Evolutionary conservation across 129 eudicot species (phyloP), one percentile per base, ranked within the genome.

Genomic region (Flaveria bidentis): DNA sequence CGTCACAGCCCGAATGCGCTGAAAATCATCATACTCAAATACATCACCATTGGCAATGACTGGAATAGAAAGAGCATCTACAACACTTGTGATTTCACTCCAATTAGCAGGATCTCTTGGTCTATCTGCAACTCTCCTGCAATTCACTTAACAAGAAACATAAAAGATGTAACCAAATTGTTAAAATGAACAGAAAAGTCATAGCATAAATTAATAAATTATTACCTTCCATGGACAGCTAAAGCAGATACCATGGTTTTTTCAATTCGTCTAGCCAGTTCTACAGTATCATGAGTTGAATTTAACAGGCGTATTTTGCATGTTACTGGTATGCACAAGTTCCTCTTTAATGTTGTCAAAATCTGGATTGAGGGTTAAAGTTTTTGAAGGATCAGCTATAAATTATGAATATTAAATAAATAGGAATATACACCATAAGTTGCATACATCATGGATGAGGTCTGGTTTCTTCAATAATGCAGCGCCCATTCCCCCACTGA

Each of bases 101-200:
- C 98, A 93, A 76, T 93, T 86, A 36, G 98, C 96, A 50, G 98
- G 98, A 85, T 93, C 98, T 82, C 94, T 88, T 41, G 96, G 98
- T 82, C 98, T 93, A 74, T 93, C 98, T 20, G 91, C 82, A 77
- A 93, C 96, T 85, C 72, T 88, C 87, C 98, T 92, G 89, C 78
- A 82, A 73, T 67, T 77, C 66, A 33, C 73, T 82, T 67, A 71
- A 78, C 64, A 81, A 71, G 76, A 78, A 60, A 64, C 57, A 79
- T 68, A 72, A 79, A 73, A 70, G 26, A 67, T 74, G 56, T 50
- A 65, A 76, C 80, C 52, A 65, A 64, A 26, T 30, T 28, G 69
- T 30, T 63, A 63, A 30, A 62, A 63, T 63, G 12, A 30, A 63
- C 46, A 63, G 44, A 30, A 14, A 63, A 11, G 18, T 15, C 16